Evolutionary conservation across 306 rosid species (phyloP), one percentile per base, ranked within the genome.

Genomic region (Carpinus viminea): DNA sequence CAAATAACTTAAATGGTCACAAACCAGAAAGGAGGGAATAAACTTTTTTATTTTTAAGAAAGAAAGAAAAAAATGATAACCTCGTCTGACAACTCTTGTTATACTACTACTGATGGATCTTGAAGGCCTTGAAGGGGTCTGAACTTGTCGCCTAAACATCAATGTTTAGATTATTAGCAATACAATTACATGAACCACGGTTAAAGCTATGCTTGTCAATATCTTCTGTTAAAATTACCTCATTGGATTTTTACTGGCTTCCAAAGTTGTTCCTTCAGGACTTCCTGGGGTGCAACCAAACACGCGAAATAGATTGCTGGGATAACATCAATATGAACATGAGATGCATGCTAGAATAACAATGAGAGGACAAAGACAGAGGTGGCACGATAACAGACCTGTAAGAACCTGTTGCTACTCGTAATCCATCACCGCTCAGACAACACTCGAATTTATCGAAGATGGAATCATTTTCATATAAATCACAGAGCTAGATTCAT

Each of bases 231-330:
- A 68, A 73, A 69, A 17, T 78, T 88, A 91, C 99, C 99, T 91
- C 92, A 89, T 93, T 60, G 99, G 99, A 57, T 96, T 96, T 88
- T 96, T 96, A 85, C 99, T 93, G 72, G 99, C 99, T 83, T 96
- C 99, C 92, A 96, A 84, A 52, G 99, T 91, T 17, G 89, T 89
- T 21, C 94, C 91, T 76, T 96, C 99, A 0, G 92, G 78, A 73
- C 94, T 89, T 77, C 89, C 98, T 15, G 86, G 70, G 79, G 82
- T 74, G 78, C 88, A 90, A 66, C 98, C 98, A 80, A 96, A 96
- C 75, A 96, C 98, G 16, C 98, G 97, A 87, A 96, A 96, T 81
- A 96, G 91, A 81, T 96, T 96, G 94, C 99, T 96, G 93, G 80
- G 18, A 80, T 52, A 79, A 84, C 74, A 86, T 36, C 69, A 73